Evolutionary conservation across 2,329 filamentous ascomycete genomes (phyloP).

Genomic region (Fusarium keratoplasticum): DNA sequence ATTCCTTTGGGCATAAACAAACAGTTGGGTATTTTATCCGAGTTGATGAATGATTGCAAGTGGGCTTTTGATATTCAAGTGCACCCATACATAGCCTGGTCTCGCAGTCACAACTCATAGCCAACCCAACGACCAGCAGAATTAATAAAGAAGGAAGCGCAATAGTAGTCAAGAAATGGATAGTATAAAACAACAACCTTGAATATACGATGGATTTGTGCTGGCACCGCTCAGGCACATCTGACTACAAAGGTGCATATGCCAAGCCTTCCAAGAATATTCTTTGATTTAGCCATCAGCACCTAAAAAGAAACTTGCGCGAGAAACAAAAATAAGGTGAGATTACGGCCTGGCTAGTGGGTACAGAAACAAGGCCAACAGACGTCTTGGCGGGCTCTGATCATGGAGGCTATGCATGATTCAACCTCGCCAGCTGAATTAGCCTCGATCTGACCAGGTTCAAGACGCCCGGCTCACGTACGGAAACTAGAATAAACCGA

Average conservation of each 20-base stretch:
- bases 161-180: too few species aligned
- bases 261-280: not conserved
- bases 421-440: not conserved
- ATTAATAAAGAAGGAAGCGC: too few species aligned
- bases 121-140: not conserved
- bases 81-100: rapidly evolving
- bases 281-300: not conserved
- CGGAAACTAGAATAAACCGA: not conserved
- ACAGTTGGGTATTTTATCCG: rapidly evolving
- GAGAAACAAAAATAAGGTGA: not conserved
- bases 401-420: not conserved
- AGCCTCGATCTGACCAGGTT: not conserved
- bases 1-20: not conserved
- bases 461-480: not conserved
- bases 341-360: not conserved
- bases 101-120: not conserved
- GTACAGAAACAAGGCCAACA: not conserved
- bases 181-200: not conserved
- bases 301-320: not conserved
- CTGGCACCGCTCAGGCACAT: not conserved
- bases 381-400: not conserved
- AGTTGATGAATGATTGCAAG: not conserved
- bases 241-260: not conserved
- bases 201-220: not conserved
- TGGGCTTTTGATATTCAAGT: not conserved